Base-by-base conservation (phyloP, 345 rosid species). In the Bruguiera sexangula region DNA sequence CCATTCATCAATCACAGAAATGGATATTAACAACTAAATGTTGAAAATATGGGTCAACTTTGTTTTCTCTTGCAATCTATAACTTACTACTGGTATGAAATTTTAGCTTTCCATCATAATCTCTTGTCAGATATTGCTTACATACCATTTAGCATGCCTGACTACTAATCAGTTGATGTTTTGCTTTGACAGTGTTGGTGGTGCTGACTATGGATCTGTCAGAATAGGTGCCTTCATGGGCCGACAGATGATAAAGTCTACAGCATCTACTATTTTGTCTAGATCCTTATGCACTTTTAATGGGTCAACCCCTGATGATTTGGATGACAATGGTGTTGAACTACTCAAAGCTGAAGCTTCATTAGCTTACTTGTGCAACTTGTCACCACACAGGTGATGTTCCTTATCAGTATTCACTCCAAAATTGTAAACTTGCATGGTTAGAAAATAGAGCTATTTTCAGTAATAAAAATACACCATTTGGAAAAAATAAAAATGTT, bases 211-310 rank as follows among this genome's bases (percentile, higher is more conserved):
- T 73, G 80, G 98, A 65, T 92, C 99, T 36, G 99, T 95, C 52
- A 86, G 99, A 83, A 82, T 92, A 71, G 99, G 99, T 58, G 94
- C 98, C 63, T 95, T 88, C 80, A 95, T 95, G 98, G 98, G 99
- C 55, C 69, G 86, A 63, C 79, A 81, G 83, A 95, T 95, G 84
- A 89, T 92, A 60, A 87, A 87, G 82, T 87, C 91, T 62, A 62
- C 74, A 46, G 99, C 99, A 73, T 82, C 92, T 70, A 63, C 80
- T 20, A 69, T 76, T 66, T 75, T 87, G 73, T 85, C 92, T 22
- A 81, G 81, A 62, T 85, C 93, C 69, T 24, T 65, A 62, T 73
- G 62, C 81, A 74, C 83, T 70, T 82, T 78, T 70, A 85, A 81
- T 50, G 92, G 87, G 55, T 64, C 70, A 52, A 75, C 69, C 74